phyloP scores from a whole-genome alignment of 306 rosid genomes.

The Prunus mongolica region DNA sequence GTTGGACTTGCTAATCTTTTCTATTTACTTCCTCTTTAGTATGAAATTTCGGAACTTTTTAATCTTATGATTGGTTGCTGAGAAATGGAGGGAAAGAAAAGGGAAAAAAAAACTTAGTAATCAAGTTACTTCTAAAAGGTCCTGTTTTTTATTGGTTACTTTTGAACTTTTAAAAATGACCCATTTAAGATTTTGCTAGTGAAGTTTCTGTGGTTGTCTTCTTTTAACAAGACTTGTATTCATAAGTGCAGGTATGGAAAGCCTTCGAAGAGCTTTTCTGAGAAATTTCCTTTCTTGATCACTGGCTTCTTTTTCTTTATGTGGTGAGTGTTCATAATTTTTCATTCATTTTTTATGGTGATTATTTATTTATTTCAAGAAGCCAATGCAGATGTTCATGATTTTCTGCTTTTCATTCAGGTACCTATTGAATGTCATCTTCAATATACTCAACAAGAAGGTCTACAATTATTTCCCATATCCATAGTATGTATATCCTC shows the following conservation, averaged over 20 bases:
- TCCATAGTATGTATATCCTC: slow-evolving; percentile 60
- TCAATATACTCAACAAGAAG: slow-evolving; percentile 93
- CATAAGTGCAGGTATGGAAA: slow-evolving; percentile 30
- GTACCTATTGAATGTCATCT: slow-evolving; percentile 93
- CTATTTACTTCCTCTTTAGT: background rate
- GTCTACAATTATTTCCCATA: slow-evolving; percentile 94
- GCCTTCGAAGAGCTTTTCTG: slow-evolving; percentile 45
- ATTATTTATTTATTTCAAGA: background rate
- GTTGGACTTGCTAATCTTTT: slow-evolving; percentile 24
- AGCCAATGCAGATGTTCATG: slow-evolving; percentile 5
- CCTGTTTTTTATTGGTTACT: background rate
- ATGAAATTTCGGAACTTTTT: background rate
- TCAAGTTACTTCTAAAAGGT: background rate
- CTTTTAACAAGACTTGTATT: background rate
- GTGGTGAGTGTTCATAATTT: slow-evolving; percentile 45
- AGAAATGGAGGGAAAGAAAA: background rate
- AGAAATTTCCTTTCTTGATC: slow-evolving; percentile 58
- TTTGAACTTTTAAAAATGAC: background rate
- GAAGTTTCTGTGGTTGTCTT: background rate
- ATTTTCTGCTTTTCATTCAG: slow-evolving; percentile 34
- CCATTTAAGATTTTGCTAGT: background rate
- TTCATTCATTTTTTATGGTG: background rate
- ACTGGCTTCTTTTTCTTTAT: slow-evolving; percentile 94
- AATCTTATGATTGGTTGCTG: slow-evolving; percentile 8
- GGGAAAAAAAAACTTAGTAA: background rate